Evolutionary conservation across 257 asterid species (phyloP).

Genomic region (Eustoma russellianum): DNA sequence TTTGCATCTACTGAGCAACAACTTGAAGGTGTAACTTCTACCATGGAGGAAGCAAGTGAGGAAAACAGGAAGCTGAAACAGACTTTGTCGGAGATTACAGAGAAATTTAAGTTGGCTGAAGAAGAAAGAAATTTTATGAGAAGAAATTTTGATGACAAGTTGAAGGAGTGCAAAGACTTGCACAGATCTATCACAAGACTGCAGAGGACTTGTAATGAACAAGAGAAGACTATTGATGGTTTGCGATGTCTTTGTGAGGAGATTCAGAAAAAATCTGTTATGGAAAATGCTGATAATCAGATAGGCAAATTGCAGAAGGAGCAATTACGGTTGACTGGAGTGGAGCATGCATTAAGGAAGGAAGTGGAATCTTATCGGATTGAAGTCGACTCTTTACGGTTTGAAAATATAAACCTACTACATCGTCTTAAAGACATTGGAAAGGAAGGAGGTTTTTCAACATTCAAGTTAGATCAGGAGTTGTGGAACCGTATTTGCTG

Average conservation of each 20-base stretch:
- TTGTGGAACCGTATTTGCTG: conserved; percentile 55
- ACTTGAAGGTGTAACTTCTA: conserved; percentile 42
- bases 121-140: conserved; percentile 57
- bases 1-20: conserved; percentile 48
- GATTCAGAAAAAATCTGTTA: conserved; percentile 46
- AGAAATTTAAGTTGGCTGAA: conserved; percentile 51
- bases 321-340: conserved; percentile 74
- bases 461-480: conserved; percentile 75
- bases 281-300: conserved; percentile 42
- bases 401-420: conserved; percentile 73
- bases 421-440: conserved; percentile 59
- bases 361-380: conserved; percentile 67
- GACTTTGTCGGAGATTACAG: conserved; percentile 47
- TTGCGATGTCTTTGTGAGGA: conserved; percentile 69
- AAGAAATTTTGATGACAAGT: conserved; percentile 69
- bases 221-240: conserved; percentile 88
- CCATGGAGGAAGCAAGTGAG: conserved; percentile 41
- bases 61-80: conserved; percentile 48
- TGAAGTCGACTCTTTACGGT: conserved; percentile 75
- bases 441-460: conserved; percentile 57
- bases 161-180: conserved; percentile 74
- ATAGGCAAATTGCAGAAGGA: conserved; percentile 57
- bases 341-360: conserved; percentile 84
- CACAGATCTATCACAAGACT: conserved; percentile 69
- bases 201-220: conserved; percentile 76